These are phyloP conservation scores for Calonectria hongkongensis DNA, from an alignment of 2,329 filamentous ascomycete species.

Conservation along the genomic window DNA sequence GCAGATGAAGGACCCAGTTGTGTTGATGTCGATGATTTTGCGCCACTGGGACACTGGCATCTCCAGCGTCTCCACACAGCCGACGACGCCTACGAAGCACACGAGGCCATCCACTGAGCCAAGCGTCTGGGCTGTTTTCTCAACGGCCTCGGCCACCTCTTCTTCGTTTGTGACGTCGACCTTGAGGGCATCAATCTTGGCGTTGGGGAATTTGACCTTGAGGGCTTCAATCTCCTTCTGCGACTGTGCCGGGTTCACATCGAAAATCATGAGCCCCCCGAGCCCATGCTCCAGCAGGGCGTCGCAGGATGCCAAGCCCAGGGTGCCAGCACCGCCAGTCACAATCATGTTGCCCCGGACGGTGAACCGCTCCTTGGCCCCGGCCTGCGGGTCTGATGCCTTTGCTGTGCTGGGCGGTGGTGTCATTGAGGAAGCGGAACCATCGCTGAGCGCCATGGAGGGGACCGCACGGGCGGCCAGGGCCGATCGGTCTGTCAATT, in stretches of 20 bases:
- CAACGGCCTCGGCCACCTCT: constrained; percentile 36
- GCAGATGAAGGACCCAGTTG: constrained; percentile 81
- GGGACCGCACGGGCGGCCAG: constrained; percentile 31
- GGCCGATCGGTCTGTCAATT: constrained; percentile 30
- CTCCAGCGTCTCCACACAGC: constrained; percentile 76
- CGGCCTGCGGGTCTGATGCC: constrained; percentile 17
- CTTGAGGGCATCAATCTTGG: constrained; percentile 37
- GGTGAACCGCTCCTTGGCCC: constrained; percentile 36
- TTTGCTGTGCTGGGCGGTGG: constrained; percentile 11
- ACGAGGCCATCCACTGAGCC: constrained; percentile 40
- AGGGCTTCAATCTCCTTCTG: constrained; percentile 47
- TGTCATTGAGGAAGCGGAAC: constrained; percentile 38
- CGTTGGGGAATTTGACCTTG: constrained; percentile 39
- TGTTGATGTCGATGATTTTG: constrained; percentile 81
- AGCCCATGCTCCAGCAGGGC: constrained; percentile 82
- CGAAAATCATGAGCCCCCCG: constrained; percentile 75
- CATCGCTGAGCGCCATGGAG: constrained; percentile 36
- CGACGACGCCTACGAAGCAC: constrained; percentile 72
- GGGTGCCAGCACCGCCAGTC: constrained; percentile 72
- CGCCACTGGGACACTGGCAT: constrained; percentile 76
- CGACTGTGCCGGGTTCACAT: constrained; percentile 69
- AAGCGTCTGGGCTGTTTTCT: constrained; percentile 24
- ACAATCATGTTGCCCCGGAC: constrained; percentile 62
- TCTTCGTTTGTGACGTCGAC: constrained; percentile 46
- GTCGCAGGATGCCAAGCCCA: constrained; percentile 65